phyloP scores from a whole-genome alignment of 192 early-diverging fungal species.

The Backusella circina region DNA sequence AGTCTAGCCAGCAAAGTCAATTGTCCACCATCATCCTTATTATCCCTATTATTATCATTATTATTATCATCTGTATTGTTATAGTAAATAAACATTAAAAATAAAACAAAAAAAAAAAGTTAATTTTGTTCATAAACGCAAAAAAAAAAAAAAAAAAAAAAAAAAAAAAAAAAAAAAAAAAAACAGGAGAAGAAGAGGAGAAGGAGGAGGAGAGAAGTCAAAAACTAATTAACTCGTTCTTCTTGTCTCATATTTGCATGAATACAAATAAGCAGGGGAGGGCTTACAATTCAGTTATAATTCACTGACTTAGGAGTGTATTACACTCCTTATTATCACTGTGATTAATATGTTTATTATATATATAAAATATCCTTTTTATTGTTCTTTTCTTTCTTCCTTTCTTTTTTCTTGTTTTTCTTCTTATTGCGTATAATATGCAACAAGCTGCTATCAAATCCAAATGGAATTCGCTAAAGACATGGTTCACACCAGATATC shows the following conservation, averaged over 20 bases:
- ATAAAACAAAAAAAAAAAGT: not conserved
- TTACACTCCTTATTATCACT: not conserved
- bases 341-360: not conserved
- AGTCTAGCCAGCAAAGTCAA: not conserved
- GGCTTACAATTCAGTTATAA: not conserved
- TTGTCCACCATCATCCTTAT: not conserved
- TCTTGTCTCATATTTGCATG: conserved; percentile 1
- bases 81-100: too few relatives aligned
- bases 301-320: conserved; percentile 3
- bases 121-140: too few relatives aligned
- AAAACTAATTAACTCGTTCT: not conserved
- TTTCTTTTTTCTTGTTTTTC: not conserved
- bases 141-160: not conserved
- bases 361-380: not conserved
- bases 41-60: not conserved
- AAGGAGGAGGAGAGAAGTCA: not conserved
- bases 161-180: not conserved
- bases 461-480: conserved; percentile 7
- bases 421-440: not conserved
- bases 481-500: conserved; percentile 14
- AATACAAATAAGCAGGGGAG: conserved; percentile 9
- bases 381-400: not conserved
- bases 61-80: too few relatives aligned
- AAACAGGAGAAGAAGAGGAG: not conserved
- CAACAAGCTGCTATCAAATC: not conserved